A percentile compares a stretch with the other conserved stretches of the same genome.
phyloP scores from a whole-genome alignment of 129 eudicot genomes.

The Ambrosia artemisiifolia region DNA sequence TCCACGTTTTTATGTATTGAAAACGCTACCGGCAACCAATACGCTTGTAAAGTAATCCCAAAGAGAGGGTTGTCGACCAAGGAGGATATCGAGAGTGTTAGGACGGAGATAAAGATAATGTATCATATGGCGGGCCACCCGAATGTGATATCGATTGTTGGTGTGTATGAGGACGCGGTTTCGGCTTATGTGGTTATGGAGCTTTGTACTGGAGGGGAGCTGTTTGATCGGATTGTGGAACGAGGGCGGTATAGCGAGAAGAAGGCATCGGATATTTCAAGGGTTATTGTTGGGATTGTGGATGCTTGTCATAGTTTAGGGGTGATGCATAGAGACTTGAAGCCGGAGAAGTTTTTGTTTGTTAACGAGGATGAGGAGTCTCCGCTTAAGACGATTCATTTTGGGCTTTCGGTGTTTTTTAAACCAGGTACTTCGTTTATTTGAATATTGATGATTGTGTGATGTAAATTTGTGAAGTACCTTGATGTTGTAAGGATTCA shows the following conservation, averaged over 20 bases:
- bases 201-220: slow-evolving; percentile 83
- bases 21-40: slow-evolving; percentile 52
- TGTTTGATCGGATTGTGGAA: slow-evolving; percentile 76
- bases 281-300: slow-evolving; percentile 73
- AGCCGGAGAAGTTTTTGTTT: slow-evolving; percentile 85
- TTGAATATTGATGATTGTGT: background rate
- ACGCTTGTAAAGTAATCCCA: slow-evolving; percentile 74
- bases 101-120: slow-evolving; percentile 90
- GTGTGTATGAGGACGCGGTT: slow-evolving; percentile 82
- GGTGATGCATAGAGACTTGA: slow-evolving; percentile 86
- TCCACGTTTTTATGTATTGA: slow-evolving; percentile 58
- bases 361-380: slow-evolving; percentile 62
- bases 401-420: slow-evolving; percentile 82
- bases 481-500: slow-evolving; percentile 22
- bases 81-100: slow-evolving; percentile 86
- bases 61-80: slow-evolving; percentile 56
- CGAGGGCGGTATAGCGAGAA: slow-evolving; percentile 77
- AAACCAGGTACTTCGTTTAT: slow-evolving; percentile 48
- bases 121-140: slow-evolving; percentile 82
- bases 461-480: background rate
- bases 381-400: slow-evolving; percentile 67
- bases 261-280: slow-evolving; percentile 77
- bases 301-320: slow-evolving; percentile 85
- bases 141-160: slow-evolving; percentile 58
- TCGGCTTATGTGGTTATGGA: slow-evolving; percentile 78